Conservation (phyloP, 306 rosid genomes). For the Trifolium fragiferum region DNA sequence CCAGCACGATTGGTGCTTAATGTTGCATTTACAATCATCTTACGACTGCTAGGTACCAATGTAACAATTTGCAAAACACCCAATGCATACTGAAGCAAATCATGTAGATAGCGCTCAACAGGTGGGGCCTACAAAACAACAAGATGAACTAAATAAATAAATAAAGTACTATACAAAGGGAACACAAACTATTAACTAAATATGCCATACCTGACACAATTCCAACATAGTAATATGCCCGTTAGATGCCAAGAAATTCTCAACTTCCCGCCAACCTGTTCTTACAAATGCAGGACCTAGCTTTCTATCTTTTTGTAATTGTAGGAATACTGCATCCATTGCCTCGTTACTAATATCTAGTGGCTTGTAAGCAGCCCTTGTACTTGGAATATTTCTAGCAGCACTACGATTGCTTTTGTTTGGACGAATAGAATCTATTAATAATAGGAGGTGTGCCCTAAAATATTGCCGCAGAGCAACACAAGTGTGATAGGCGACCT, state of each 20-base stretch:
- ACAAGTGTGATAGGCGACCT: conserved; percentile 93
- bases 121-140: conserved; percentile 84
- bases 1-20: conserved; percentile 92
- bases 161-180: conserved; percentile 10
- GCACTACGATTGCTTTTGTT: conserved; percentile 83
- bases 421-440: conserved; percentile 93
- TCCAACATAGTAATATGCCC: conserved; percentile 95
- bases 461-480: conserved; percentile 93
- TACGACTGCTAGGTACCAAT: conserved; percentile 90
- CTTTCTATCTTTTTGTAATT: conserved; percentile 93
- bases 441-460: conserved; percentile 89
- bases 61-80: conserved; percentile 95
- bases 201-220: conserved; percentile 81
- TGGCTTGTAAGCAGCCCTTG: conserved; percentile 93
- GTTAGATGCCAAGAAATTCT: conserved; percentile 73
- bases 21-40: conserved; percentile 84
- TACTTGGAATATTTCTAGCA: conserved; percentile 80
- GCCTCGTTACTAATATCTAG: conserved; percentile 94
- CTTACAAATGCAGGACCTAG: conserved; percentile 94
- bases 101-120: conserved; percentile 90
- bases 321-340: conserved; percentile 81
- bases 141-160: conserved; percentile 26
- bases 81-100: conserved; percentile 95
- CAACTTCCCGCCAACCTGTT: conserved; percentile 85
- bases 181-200: conserved; percentile 4